Conservation (phyloP, 345 rosid species). For the Populus alba region DNA sequence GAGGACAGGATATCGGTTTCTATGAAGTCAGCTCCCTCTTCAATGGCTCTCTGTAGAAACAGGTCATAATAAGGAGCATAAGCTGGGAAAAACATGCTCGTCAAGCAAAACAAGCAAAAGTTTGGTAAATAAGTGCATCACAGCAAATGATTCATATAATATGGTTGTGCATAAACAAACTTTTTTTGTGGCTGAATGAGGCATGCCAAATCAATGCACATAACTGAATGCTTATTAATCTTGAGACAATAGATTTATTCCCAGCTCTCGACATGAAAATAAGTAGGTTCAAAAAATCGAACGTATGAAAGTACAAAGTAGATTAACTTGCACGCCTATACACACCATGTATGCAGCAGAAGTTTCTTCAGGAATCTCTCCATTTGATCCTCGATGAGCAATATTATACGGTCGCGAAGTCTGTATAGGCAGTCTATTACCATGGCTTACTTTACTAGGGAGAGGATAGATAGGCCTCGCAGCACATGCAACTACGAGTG, state of each 20-base stretch:
- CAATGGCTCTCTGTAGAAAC: constrained; percentile 76
- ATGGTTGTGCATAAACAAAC: too few relatives aligned
- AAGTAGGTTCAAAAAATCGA: background rate
- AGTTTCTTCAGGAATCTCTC: constrained; percentile 95
- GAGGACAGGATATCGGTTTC: constrained; percentile 78
- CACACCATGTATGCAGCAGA: constrained; percentile 78
- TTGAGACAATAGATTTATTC: constrained; percentile 1
- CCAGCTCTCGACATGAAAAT: background rate
- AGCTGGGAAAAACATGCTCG: background rate
- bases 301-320: background rate
- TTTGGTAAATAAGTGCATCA: background rate
- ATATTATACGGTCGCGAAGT: constrained; percentile 85
- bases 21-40: constrained; percentile 93
- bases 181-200: background rate
- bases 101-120: background rate
- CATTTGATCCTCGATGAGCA: constrained; percentile 94
- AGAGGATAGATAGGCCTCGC: constrained; percentile 82
- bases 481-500: constrained; percentile 41
- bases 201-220: background rate
- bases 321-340: background rate
- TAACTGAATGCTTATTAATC: background rate
- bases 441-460: constrained; percentile 58
- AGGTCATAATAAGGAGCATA: background rate
- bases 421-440: constrained; percentile 58
- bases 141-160: background rate